Evolutionary conservation across 1,139 yeast species (phyloP).

Genomic region (Pneumocystis carinii): DNA sequence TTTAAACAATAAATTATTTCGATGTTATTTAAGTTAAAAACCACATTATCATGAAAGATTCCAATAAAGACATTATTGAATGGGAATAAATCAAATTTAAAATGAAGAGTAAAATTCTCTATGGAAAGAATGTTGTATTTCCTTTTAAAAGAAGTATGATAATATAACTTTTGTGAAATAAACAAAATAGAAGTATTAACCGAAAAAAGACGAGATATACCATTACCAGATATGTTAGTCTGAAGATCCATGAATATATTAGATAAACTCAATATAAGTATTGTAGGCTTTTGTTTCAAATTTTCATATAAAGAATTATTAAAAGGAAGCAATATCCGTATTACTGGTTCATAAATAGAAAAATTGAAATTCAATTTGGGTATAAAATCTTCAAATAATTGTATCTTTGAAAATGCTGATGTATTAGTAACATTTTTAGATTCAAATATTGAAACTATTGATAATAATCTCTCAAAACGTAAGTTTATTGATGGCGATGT

Average conservation of each 20-base stretch:
- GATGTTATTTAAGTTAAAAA: not conserved
- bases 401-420: not conserved
- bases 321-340: constrained; percentile 18
- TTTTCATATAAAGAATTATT: not conserved
- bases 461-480: constrained; percentile 11
- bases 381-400: constrained; percentile 8
- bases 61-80: not conserved
- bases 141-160: not conserved
- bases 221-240: constrained; percentile 21
- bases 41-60: not conserved
- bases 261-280: constrained; percentile 17
- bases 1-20: not conserved
- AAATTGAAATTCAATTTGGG: constrained; percentile 25
- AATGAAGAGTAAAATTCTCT: not conserved
- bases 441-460: constrained; percentile 10
- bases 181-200: constrained; percentile 19
- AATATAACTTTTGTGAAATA: constrained; percentile 14
- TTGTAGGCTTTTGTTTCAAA: constrained; percentile 6
- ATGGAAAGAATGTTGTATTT: not conserved
- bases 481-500: constrained; percentile 28
- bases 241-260: constrained; percentile 21
- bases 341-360: constrained; percentile 27
- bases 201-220: constrained; percentile 18
- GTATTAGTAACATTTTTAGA: not conserved
- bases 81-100: not conserved